Base-by-base conservation (phyloP, 306 rosid species). In the Comarum palustre region DNA sequence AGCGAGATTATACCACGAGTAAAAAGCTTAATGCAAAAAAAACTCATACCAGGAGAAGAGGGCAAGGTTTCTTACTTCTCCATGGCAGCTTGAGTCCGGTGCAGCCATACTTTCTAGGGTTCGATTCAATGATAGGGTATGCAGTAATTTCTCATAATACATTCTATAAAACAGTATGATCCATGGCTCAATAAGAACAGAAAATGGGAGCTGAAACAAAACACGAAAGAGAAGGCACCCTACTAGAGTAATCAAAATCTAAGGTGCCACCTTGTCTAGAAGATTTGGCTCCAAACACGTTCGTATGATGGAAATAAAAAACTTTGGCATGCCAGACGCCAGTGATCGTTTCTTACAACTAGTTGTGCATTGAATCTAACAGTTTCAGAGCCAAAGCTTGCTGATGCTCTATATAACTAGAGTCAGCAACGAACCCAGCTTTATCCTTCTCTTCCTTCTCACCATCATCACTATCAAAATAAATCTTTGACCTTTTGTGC, bases 381-480 rank as follows among this genome's bases (percentile, higher is more conserved):
- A 91, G 46, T 68, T 88, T 91, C 79, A 91, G 86, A 77, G 99
- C 97, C 78, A 91, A 57, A 25, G 90, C 93, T 76, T 90, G 96
- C 83, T 89, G 97, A 68, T 87, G 90, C 66, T 66, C 87, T 77
- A 90, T 76, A 47, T 90, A 76, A 52, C 83, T 60, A 19, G 84
- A 55, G 39, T 72, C 76, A 19, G 82, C 70, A 51, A 8, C n/a
- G 4, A 64, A 51, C 36, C 70, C 80, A 29, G 61, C 69, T 45
- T 75, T 73, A 12, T 70, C 61, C n/a, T 69, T 60, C 58, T 41
- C 81, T 73, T 78, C 80, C 81, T 75, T 71, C 71, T 78, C 87
- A 38, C 84, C 84, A 15, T 73, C 89, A 48, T 89, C 92, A 48
- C 90, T 80, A 48, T 81, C 82, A 6, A 88, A 86, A 77, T 78